A percentile compares a stretch with the other conserved stretches of the same genome.
These are phyloP conservation scores for Przewalskia tangutica DNA, from an alignment of 257 asterid species.

Conservation along the genomic window DNA sequence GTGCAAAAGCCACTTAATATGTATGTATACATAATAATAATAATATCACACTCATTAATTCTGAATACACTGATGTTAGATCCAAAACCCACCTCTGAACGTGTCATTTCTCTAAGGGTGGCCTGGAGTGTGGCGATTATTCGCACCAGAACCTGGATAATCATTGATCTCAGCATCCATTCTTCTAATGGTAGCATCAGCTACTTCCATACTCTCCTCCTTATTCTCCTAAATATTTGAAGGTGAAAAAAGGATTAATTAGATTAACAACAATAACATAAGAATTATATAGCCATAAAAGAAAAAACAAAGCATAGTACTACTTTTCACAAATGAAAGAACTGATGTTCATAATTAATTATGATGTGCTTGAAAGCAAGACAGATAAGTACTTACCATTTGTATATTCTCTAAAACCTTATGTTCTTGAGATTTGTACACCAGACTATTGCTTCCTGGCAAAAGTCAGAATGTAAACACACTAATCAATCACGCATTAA, in stretches of 20 bases:
- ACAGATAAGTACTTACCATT: slow-evolving; percentile 17
- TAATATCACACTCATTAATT: background rate
- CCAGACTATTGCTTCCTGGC: slow-evolving; percentile 32
- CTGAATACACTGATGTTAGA: background rate
- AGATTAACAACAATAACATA: background rate
- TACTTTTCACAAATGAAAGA: background rate
- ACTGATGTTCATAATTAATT: background rate
- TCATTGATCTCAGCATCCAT: slow-evolving; percentile 48
- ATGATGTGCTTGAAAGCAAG: background rate
- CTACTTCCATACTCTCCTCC: slow-evolving; percentile 2
- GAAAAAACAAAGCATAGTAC: background rate
- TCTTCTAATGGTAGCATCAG: slow-evolving; percentile 11
- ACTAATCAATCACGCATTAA: background rate
- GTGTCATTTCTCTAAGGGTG: slow-evolving; percentile 24
- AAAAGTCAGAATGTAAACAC: background rate
- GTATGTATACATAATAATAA: background rate
- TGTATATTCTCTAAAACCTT: slow-evolving; percentile 7
- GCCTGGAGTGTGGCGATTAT: slow-evolving; percentile 55
- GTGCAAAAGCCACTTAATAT: background rate
- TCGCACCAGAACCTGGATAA: slow-evolving; percentile 65
- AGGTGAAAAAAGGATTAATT: background rate
- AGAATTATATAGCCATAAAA: background rate
- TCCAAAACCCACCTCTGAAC: background rate
- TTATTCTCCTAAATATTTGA: slow-evolving; percentile 17
- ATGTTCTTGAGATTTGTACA: slow-evolving; percentile 15